Percentiles rank a stretch among this genome's conserved stretches.
Evolutionary conservation across 2,329 filamentous ascomycete species (phyloP).

Genomic region (Pyrenochaeta sp.): DNA sequence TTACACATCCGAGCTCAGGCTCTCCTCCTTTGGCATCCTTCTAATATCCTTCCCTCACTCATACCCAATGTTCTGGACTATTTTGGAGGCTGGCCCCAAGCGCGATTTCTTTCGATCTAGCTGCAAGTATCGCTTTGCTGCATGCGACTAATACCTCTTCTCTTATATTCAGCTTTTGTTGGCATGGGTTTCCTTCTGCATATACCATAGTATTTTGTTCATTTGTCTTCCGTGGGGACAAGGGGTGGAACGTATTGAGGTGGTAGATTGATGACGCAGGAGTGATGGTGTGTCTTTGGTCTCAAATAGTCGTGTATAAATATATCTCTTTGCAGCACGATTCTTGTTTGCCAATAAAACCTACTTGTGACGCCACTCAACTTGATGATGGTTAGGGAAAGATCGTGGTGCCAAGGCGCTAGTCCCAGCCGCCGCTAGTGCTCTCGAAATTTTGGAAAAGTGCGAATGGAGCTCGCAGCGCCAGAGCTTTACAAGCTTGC

Average conservation of each 20-base stretch:
- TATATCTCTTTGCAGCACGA: slow-evolving; percentile 14
- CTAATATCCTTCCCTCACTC: slow-evolving; percentile 49
- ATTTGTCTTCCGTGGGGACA: slow-evolving; percentile 33
- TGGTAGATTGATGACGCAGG: slow-evolving; percentile 32
- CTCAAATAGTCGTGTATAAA: slow-evolving; percentile 38
- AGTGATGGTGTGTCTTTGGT: slow-evolving; percentile 23
- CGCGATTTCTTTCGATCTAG: slow-evolving; percentile 37
- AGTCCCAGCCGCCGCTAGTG: slow-evolving; percentile 9
- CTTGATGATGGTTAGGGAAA: background rate
- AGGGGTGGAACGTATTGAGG: slow-evolving; percentile 23
- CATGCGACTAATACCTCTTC: slow-evolving; percentile 38
- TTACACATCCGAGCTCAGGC: slow-evolving; percentile 47
- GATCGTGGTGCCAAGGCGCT: slow-evolving; percentile 2
- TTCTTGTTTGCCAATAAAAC: background rate
- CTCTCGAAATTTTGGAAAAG: slow-evolving; percentile 22
- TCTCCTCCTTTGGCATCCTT: slow-evolving; percentile 41
- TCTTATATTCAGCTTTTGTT: slow-evolving; percentile 23
- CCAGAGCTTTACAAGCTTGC: slow-evolving; percentile 22
- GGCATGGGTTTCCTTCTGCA: slow-evolving; percentile 37
- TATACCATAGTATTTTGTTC: slow-evolving; percentile 49
- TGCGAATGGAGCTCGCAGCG: slow-evolving; percentile 10
- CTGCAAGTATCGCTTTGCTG: slow-evolving; percentile 28
- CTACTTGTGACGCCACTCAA: background rate
- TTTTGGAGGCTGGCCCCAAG: slow-evolving; percentile 51
- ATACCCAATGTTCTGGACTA: slow-evolving; percentile 48